Conservation (phyloP, 2,329 filamentous ascomycete species). For the Neofusicoccum parvum region DNA sequence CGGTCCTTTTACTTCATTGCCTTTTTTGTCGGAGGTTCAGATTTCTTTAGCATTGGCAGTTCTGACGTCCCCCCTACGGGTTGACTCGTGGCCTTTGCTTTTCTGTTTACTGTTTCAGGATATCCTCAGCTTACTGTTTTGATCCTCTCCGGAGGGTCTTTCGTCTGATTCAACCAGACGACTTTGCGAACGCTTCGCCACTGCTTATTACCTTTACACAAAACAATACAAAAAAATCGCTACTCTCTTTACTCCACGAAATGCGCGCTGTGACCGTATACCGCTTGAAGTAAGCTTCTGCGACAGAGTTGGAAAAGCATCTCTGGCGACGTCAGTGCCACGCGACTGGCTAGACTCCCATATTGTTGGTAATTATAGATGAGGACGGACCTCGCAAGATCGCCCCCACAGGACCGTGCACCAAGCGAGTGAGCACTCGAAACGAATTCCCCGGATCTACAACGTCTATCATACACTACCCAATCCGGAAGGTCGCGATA, state of each 20-base stretch:
- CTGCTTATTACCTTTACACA: background rate
- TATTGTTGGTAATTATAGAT: background rate
- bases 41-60: constrained; percentile 37
- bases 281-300: background rate
- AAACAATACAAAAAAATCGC: constrained; percentile 9
- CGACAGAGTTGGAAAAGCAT: no score
- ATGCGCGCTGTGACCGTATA: background rate
- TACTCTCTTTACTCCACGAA: background rate
- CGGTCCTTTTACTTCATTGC: constrained; percentile 10
- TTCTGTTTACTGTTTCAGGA: background rate
- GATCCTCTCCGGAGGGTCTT: background rate
- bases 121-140: background rate
- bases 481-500: background rate
- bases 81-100: constrained; percentile 52
- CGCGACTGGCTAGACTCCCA: no score
- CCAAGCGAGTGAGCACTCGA: background rate
- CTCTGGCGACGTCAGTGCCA: background rate
- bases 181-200: background rate
- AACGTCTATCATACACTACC: background rate
- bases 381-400: background rate
- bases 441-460: constrained; percentile 8
- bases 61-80: constrained; percentile 54
- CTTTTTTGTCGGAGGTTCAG: constrained; percentile 23
- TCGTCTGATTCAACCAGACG: background rate
- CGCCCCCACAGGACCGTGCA: background rate